Evolutionary conservation across 805 yeast genomes (phyloP).

Genomic region (Starmerella potacharoeniae): DNA sequence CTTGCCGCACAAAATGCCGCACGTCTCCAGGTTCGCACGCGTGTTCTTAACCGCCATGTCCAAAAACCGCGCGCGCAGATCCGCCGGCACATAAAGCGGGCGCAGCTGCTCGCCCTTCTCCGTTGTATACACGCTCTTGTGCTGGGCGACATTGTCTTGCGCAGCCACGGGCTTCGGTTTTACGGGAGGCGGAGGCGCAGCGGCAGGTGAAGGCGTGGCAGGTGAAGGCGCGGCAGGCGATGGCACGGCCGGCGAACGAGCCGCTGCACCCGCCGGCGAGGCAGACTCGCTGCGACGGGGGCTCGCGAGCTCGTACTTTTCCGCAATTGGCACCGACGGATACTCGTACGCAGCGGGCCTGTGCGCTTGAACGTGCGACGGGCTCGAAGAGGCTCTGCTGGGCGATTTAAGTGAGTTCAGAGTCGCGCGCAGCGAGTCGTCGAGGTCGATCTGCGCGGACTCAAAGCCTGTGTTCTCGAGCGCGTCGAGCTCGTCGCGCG

Average conservation of each 20-base stretch:
- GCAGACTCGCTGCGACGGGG: too few species aligned
- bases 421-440: conserved; percentile 3
- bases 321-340: neutral
- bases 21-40: conserved; percentile 42
- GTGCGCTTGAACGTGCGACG: neutral
- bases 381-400: neutral
- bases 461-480: neutral
- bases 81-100: conserved; percentile 40
- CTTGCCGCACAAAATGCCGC: conserved; percentile 56
- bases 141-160: neutral
- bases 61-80: conserved; percentile 36
- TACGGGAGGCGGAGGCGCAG: neutral
- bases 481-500: neutral
- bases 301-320: neutral
- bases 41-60: conserved; percentile 42
- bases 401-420: neutral
- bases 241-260: too few species aligned
- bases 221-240: too few species aligned
- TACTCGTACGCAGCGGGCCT: neutral
- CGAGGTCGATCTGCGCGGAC: neutral
- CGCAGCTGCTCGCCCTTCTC: conserved; percentile 29
- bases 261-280: too few species aligned
- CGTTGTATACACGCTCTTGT: neutral
- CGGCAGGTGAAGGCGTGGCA: neutral
- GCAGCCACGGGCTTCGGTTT: neutral